Evolutionary conservation across 2,329 filamentous ascomycete species (phyloP).

Genomic region (Waltergamsia citrina): DNA sequence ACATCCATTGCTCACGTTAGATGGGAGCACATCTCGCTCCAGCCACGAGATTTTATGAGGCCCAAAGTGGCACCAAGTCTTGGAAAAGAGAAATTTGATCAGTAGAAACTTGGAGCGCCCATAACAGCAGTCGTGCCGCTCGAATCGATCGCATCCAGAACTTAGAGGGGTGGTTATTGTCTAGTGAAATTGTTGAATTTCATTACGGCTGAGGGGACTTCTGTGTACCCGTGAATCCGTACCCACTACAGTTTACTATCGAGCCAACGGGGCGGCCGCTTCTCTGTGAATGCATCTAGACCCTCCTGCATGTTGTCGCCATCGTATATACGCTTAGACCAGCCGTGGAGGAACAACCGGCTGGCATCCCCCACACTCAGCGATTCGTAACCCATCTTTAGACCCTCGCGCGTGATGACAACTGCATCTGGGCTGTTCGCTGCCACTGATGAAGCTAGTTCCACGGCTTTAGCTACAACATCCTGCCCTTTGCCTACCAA

Average conservation of each 20-base stretch:
- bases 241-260: conserved; percentile 39
- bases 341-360: conserved; percentile 27
- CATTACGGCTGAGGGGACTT: too few species aligned
- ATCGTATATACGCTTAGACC: conserved; percentile 46
- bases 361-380: conserved; percentile 45
- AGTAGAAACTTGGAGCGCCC: too few species aligned
- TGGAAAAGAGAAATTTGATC: too few species aligned
- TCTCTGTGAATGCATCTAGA: conserved; percentile 61
- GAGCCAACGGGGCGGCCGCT: conserved; percentile 55
- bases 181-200: too few species aligned
- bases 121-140: too few species aligned
- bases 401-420: conserved; percentile 56
- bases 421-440: conserved; percentile 62
- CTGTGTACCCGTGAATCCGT: too few species aligned
- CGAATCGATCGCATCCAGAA: too few species aligned
- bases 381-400: conserved; percentile 63
- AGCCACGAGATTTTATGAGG: too few species aligned
- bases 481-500: conserved; percentile 12
- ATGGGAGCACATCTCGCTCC: too few species aligned
- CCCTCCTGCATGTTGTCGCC: conserved; percentile 65
- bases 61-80: too few species aligned
- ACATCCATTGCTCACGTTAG: too few species aligned
- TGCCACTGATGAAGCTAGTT: conserved; percentile 47
- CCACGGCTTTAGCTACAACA: conserved; percentile 47
- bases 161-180: too few species aligned